These are phyloP conservation scores for Paecilomyces variotii DNA, from an alignment of 2,329 filamentous ascomycete genomes.

Conservation along the genomic window DNA sequence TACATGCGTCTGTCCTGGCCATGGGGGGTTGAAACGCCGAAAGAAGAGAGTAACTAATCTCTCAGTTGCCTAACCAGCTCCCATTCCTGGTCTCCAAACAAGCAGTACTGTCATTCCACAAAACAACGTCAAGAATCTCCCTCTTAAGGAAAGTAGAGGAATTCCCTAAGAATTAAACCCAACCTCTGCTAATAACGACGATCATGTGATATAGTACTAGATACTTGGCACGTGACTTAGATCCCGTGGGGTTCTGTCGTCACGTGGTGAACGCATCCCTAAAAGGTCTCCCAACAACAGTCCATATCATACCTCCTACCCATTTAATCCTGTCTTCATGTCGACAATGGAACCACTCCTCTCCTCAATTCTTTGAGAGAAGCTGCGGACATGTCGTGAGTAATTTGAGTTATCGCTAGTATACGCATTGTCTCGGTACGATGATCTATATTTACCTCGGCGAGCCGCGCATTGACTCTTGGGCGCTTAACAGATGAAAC, in stretches of 20 bases:
- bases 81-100: too few relatives aligned
- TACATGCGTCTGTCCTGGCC: too few relatives aligned
- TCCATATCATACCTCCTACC: neutral
- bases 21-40: too few relatives aligned
- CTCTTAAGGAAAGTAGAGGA: too few relatives aligned
- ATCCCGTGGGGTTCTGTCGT: neutral
- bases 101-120: too few relatives aligned
- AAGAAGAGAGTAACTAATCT: too few relatives aligned
- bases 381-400: neutral
- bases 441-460: conserved; percentile 16
- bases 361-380: neutral
- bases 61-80: too few relatives aligned
- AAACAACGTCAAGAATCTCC: too few relatives aligned
- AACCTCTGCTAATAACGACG: too few relatives aligned
- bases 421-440: neutral
- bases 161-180: too few relatives aligned
- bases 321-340: neutral
- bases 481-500: conserved; percentile 28
- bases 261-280: neutral
- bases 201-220: neutral
- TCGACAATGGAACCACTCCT: neutral
- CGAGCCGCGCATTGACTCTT: conserved; percentile 23
- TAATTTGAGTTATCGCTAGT: neutral
- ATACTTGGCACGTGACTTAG: neutral
- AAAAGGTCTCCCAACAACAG: neutral